Percentiles rank a stretch among this genome's conserved stretches.
phyloP scores from a whole-genome alignment of 75 land plant genomes.

The Larix kaempferi region DNA sequence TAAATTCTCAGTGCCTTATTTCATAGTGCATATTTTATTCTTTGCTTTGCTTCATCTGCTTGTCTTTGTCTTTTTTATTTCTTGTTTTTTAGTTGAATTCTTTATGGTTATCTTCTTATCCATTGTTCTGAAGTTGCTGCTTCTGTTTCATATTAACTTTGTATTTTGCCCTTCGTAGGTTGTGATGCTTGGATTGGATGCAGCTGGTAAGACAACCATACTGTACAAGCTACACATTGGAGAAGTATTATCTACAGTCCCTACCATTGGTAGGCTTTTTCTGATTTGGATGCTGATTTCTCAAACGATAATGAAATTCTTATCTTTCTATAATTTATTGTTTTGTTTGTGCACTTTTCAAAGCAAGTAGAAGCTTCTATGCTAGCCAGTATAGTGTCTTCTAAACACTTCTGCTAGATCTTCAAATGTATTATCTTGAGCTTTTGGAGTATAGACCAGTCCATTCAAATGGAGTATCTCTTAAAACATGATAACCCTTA shows the following conservation, averaged over 20 bases:
- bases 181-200: constrained; percentile 75
- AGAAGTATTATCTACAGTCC: constrained; percentile 57
- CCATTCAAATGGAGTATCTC: not conserved
- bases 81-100: too few species aligned
- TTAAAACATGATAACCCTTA: not conserved
- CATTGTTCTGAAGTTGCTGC: too few species aligned
- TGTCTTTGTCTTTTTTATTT: too few species aligned
- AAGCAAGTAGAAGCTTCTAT: not conserved
- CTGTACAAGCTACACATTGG: constrained; percentile 70
- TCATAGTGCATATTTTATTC: too few species aligned
- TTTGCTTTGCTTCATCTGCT: too few species aligned
- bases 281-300: not conserved
- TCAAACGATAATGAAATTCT: not conserved
- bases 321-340: not conserved
- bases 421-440: not conserved
- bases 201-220: constrained; percentile 72
- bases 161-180: constrained; percentile 25
- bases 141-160: too few species aligned
- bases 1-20: too few species aligned
- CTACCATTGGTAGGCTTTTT: constrained; percentile 45
- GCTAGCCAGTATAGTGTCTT: not conserved
- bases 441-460: not conserved
- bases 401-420: not conserved
- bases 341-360: not conserved
- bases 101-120: too few species aligned